Base-by-base conservation (phyloP, 1,139 yeast species). In the Diutina catenulata region DNA sequence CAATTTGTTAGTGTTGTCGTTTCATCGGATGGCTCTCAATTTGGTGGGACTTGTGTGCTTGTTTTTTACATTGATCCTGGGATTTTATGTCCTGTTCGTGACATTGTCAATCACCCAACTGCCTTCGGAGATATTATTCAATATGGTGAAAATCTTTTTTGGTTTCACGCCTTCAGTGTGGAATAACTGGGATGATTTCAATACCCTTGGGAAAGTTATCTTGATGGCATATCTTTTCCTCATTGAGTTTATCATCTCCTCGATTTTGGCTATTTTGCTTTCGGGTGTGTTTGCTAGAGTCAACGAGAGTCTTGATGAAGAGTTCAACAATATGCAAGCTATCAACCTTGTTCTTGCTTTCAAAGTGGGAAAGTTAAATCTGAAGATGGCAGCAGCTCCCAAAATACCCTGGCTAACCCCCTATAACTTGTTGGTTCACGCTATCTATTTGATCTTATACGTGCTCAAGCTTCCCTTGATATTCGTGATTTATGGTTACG, bases 141-240 rank as follows among this genome's bases (percentile, higher is more conserved):
- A 70, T 44, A 62, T 74, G 62, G 53, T 74, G 38, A 71, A 73
- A 49, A 62, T 75, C 5, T 65, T 75, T 44, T 74, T 75, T 49
- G 80, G 81, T 1, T 75, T 72, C 49, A 74, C 80, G 0, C 80
- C 80, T 0, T 73, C 78, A 0, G 80, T 75, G 1, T 76, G 81
- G 81, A 62, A 67, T 38, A 69, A 70, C 43, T 74, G 80, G 80
- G 59, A 62, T 35, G 59, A 62, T 41, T 75, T 68, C 48, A 68
- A 74, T 37, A 49, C 57, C 3, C 52, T 74, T 27, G 81, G 81
- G 2, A 60, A 70, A 38, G 48, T 57, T 10, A 63, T 72, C 26
- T 68, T 72, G 43, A 60, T 75, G 52, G 62, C 72, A 19, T 76
- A 72, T 48, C 58, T 75, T 36, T 74, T 74, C 44, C 59, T 74